A percentile compares a stretch with the other conserved stretches of the same genome.
phyloP scores from a whole-genome alignment of 805 yeast genomes.

The Suhomyces kilbournensis region DNA sequence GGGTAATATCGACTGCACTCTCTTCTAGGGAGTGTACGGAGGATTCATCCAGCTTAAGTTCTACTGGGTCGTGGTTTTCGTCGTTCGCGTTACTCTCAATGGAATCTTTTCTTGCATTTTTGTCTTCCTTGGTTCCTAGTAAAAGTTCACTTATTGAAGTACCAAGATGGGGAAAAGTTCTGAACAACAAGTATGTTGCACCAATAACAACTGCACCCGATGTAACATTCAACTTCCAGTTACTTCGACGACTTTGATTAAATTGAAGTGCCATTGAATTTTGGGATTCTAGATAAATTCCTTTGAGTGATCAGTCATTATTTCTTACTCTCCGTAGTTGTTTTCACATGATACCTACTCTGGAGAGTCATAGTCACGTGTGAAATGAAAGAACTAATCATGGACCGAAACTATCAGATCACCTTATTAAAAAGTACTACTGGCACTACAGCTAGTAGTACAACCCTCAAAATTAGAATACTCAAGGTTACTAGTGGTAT shows the following conservation, averaged over 20 bases:
- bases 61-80: slow-evolving; percentile 24
- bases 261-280: slow-evolving; percentile 21
- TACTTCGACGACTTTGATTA: slow-evolving; percentile 11
- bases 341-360: background rate
- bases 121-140: slow-evolving; percentile 15
- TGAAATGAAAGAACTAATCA: background rate
- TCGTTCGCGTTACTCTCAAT: slow-evolving; percentile 5
- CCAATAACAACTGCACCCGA: slow-evolving; percentile 44
- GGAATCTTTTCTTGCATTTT: background rate
- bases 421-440: background rate
- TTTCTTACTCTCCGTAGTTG: background rate
- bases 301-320: background rate
- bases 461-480: background rate
- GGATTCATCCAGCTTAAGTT: slow-evolving; percentile 10
- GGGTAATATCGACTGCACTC: slow-evolving; percentile 5
- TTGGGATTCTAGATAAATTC: background rate
- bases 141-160: slow-evolving; percentile 21
- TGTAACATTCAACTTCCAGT: slow-evolving; percentile 19
- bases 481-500: background rate
- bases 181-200: slow-evolving; percentile 39
- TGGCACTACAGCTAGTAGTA: background rate
- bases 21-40: slow-evolving; percentile 6
- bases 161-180: slow-evolving; percentile 50
- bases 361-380: background rate
- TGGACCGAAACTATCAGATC: background rate